Percentiles rank a stretch among this genome's conserved stretches.
These are phyloP conservation scores for Limonium bicolor DNA, from an alignment of 148 eudicot species.

Conservation along the genomic window DNA sequence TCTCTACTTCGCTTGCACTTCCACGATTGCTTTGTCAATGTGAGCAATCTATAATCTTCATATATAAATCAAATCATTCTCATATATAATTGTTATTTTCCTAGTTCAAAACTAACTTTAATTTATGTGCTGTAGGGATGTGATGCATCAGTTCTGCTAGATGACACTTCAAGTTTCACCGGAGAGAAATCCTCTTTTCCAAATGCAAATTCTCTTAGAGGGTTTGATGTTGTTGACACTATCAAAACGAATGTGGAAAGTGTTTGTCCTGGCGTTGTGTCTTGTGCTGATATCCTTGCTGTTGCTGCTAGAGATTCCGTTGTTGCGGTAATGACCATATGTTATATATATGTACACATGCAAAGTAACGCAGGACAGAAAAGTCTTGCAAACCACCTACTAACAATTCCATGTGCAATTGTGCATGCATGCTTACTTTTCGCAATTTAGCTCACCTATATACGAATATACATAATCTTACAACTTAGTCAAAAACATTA, in stretches of 20 bases:
- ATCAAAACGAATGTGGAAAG: not conserved
- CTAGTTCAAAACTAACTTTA: not conserved
- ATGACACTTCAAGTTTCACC: not conserved
- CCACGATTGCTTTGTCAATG: slow-evolving; percentile 19
- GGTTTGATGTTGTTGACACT: slow-evolving; percentile 2
- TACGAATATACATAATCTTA: too few species aligned
- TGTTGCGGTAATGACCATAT: not conserved
- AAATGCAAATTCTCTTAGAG: not conserved
- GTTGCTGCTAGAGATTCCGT: slow-evolving; percentile 3
- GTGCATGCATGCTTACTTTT: not conserved
- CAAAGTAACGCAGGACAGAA: slow-evolving; percentile 5
- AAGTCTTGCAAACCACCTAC: too few species aligned
- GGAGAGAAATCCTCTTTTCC: not conserved
- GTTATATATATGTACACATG: not conserved
- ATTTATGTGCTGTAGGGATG: too few species aligned
- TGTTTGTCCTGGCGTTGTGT: slow-evolving; percentile 1
- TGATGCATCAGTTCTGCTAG: not conserved
- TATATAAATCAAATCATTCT: not conserved
- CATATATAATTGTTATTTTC: not conserved
- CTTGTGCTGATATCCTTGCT: slow-evolving; percentile 2
- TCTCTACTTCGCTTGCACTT: slow-evolving; percentile 15
- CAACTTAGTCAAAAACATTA: too few species aligned
- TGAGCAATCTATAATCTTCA: not conserved
- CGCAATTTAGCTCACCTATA: not conserved
- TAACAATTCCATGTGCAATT: not conserved